Evolutionary conservation across 2,329 filamentous ascomycete species (phyloP).

Genomic region (Hawksworthiomyces lignivorus): DNA sequence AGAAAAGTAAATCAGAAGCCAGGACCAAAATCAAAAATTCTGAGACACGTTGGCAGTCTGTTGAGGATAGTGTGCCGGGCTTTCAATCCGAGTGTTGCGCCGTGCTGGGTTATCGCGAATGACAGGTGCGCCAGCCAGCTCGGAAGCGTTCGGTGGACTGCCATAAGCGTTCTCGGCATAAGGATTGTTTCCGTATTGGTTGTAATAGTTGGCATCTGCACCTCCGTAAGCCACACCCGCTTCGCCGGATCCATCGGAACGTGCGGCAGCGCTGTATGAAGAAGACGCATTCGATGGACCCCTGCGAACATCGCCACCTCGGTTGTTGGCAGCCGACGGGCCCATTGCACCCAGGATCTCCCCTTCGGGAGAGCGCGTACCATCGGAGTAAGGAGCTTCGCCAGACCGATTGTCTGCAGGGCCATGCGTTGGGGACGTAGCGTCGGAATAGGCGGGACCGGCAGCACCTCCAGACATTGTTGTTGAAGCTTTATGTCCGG

Average conservation of each 20-base stretch:
- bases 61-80: conserved; percentile 78
- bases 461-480: conserved; percentile 71
- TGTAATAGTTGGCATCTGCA: conserved; percentile 44
- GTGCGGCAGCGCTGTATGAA: conserved; percentile 76
- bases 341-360: conserved; percentile 81
- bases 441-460: conserved; percentile 65
- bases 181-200: conserved; percentile 53
- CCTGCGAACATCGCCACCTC: conserved; percentile 65
- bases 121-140: conserved; percentile 58
- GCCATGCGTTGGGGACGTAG: conserved; percentile 58
- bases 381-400: conserved; percentile 53
- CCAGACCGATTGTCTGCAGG: conserved; percentile 60
- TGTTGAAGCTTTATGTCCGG: conserved; percentile 77
- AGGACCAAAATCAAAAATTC: conserved; percentile 65
- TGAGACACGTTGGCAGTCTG: conserved; percentile 93
- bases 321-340: conserved; percentile 58
- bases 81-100: conserved; percentile 92
- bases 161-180: conserved; percentile 39
- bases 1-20: background rate
- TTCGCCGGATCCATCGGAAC: conserved; percentile 61
- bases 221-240: conserved; percentile 40
- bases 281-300: conserved; percentile 95
- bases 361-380: conserved; percentile 55
- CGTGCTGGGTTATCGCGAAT: conserved; percentile 90
- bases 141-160: conserved; percentile 29